Evolutionary conservation across 73 alveolate species (phyloP).

Genomic region (Durusdinium trenchii): DNA sequence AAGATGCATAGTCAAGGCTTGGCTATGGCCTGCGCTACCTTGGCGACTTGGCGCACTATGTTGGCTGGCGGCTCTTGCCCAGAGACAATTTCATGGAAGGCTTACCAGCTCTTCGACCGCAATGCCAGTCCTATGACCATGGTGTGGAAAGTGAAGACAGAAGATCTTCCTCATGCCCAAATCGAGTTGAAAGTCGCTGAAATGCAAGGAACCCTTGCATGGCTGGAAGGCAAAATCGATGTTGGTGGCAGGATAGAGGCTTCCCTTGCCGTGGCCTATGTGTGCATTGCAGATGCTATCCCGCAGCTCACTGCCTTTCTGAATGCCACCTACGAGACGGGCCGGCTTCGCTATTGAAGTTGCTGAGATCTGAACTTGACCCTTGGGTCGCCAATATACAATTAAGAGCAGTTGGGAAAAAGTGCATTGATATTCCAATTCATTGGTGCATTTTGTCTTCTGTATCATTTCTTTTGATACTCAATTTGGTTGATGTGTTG

Average conservation of each 20-base stretch:
- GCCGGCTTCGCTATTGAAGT: too few species aligned
- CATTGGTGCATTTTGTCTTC: too few species aligned
- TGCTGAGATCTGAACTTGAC: too few species aligned
- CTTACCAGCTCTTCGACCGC: not conserved
- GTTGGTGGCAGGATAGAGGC: not conserved
- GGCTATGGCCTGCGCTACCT: not conserved
- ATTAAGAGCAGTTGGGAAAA: too few species aligned
- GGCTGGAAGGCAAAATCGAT: not conserved
- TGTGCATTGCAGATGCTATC: not conserved
- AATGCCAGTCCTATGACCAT: not conserved
- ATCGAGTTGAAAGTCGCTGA: not conserved
- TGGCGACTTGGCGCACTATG: not conserved
- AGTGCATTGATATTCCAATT: too few species aligned
- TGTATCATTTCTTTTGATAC: too few species aligned
- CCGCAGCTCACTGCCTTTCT: not conserved
- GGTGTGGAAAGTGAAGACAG: not conserved
- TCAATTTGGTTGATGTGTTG: too few species aligned
- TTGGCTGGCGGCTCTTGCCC: not conserved
- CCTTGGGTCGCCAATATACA: too few species aligned
- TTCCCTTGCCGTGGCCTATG: not conserved
- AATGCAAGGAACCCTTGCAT: not conserved
- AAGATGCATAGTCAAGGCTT: not conserved
- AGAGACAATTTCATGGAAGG: not conserved
- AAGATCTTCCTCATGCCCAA: not conserved
- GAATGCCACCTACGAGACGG: not conserved